Percentiles rank a stretch among this genome's conserved stretches.
These are phyloP conservation scores for Pestalotiopsis sp. DNA, from an alignment of 2,329 filamentous ascomycete genomes.

Conservation along the genomic window DNA sequence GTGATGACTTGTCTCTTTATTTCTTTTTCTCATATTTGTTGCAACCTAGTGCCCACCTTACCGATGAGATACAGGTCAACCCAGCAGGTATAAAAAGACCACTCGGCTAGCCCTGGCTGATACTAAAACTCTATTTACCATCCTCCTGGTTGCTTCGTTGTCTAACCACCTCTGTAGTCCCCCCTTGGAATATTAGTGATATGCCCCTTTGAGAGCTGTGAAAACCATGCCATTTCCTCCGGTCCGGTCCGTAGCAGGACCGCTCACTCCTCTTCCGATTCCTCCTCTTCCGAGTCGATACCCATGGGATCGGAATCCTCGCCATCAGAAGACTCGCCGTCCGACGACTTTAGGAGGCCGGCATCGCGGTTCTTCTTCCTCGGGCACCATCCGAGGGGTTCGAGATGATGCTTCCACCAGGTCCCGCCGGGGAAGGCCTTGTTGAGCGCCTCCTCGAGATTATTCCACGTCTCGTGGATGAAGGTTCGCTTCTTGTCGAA, in stretches of 20 bases:
- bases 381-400: background rate
- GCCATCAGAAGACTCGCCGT: background rate
- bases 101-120: background rate
- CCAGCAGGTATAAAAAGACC: background rate
- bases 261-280: conserved; percentile 2
- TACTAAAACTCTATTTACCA: background rate
- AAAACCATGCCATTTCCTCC: background rate
- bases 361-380: background rate
- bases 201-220: background rate
- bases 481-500: background rate
- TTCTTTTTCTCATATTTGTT: too few relatives aligned
- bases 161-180: background rate
- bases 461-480: conserved; percentile 1
- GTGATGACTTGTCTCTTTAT: too few relatives aligned
- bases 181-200: background rate
- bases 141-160: background rate
- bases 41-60: too few relatives aligned
- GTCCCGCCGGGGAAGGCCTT: background rate
- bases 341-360: background rate
- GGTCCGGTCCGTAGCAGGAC: background rate
- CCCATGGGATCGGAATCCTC: background rate
- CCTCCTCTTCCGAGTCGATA: background rate
- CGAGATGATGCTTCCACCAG: background rate
- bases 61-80: too few relatives aligned
- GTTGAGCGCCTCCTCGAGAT: background rate